phyloP scores from a whole-genome alignment of 2,329 filamentous ascomycete species.

The Diaporthe caulivora region DNA sequence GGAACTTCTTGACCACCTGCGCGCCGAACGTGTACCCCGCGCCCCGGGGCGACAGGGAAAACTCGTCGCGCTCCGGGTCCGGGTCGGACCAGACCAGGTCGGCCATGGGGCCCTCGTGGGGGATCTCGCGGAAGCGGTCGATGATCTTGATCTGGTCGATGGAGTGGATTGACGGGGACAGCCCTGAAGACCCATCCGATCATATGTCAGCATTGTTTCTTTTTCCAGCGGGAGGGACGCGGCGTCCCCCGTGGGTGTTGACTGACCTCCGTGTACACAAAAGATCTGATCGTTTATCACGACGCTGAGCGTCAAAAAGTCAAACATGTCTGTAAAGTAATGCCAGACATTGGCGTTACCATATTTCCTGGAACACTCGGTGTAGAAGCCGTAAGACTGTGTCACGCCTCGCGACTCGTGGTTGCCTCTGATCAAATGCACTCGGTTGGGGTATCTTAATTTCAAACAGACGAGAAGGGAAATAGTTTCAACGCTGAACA shows the following conservation, averaged over 20 bases:
- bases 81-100: slow-evolving; percentile 99
- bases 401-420: slow-evolving; percentile 98
- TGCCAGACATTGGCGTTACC: slow-evolving; percentile 99
- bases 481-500: slow-evolving; percentile 99
- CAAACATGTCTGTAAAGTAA: slow-evolving; percentile 99
- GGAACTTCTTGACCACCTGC: slow-evolving; percentile 97
- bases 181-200: slow-evolving; percentile 62
- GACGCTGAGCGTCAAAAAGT: slow-evolving; percentile 95
- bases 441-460: slow-evolving; percentile 93
- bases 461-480: slow-evolving; percentile 97
- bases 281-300: slow-evolving; percentile 99
- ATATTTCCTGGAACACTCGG: slow-evolving; percentile 97
- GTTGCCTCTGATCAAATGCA: slow-evolving; percentile 96
- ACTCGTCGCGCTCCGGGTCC: slow-evolving; percentile 97
- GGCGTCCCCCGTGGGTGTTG: not conserved
- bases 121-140: slow-evolving; percentile 97
- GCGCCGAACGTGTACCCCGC: slow-evolving; percentile 98
- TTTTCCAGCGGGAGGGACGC: not conserved
- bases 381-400: slow-evolving; percentile 99
- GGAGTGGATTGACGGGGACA: slow-evolving; percentile 92
- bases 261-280: slow-evolving; percentile 89
- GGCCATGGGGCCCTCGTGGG: slow-evolving; percentile 99
- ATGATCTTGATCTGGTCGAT: slow-evolving; percentile 99
- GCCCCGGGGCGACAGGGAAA: slow-evolving; percentile 91
- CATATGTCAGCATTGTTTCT: slow-evolving; percentile 16